Evolutionary conservation across 176 grass and related monocot species (phyloP), one percentile per base, ranked within the genome.

Genomic region (Oryza brachyantha): DNA sequence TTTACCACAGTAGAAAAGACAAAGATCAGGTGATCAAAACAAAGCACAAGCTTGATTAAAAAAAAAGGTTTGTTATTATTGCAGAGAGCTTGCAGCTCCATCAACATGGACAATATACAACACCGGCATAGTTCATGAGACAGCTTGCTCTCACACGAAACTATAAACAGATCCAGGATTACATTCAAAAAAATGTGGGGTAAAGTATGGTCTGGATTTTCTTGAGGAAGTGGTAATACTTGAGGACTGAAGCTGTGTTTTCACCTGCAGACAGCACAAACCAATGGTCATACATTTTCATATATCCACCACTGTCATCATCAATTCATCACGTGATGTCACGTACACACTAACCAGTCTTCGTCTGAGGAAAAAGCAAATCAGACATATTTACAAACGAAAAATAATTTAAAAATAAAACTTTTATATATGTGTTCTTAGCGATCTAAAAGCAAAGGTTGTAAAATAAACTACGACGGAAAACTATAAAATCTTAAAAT

Each of bases 201-300:
- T 85, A 32, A 35, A 77, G 21, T 70, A 31, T 5, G 57, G 31
- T 64, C 39, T 72, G 36, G 64, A 45, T 1, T 34, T 70, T 12
- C 73, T 76, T 19, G 24, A 70, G 61, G 5, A 72, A 34, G 27
- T 25, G 3, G 17, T 74, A 3, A 41, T 27, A 3, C 55, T 57
- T 12, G 70, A 86, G 59, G 60, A 48, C 48, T 1, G 78, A 45
- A 0, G 1, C 40, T 57, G 27, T 55, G 40, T 55, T 55, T 87
- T 79, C 28, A 81, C 59, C 79, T 70, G 73, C 31, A 71, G 48
- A 70, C 29, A 81, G 13, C 28, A 45, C 14, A 19, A 41, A 69
- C 13, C 37, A 8, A 25, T 10, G 2, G 29, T 41, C 22, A 67
- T 26, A 16, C 74, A 14, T 45, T 45, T 45, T 13, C 42, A 45